Conservation (phyloP, 2,329 filamentous ascomycete species). For the Ceratocystiopsis brevicomis region DNA sequence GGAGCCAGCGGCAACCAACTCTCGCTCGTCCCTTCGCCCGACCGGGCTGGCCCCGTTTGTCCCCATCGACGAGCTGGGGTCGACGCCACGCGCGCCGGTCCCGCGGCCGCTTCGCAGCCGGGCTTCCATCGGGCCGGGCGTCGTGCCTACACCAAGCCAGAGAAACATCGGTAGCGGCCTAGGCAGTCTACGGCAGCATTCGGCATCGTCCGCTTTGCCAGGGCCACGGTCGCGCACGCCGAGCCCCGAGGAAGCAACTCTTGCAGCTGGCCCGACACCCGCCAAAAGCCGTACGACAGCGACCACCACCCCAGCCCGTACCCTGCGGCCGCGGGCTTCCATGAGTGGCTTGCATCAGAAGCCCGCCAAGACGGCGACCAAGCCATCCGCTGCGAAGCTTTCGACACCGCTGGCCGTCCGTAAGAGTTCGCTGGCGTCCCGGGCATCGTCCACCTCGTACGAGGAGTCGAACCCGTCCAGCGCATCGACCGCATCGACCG, state of each 20-base stretch:
- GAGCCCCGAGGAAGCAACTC: slow-evolving; percentile 20
- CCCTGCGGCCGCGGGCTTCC: slow-evolving; percentile 32
- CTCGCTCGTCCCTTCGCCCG: slow-evolving; percentile 25
- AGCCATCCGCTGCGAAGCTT: slow-evolving; percentile 6
- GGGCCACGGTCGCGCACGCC: slow-evolving; percentile 17
- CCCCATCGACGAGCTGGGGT: slow-evolving; percentile 24
- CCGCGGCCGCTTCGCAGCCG: slow-evolving; percentile 15
- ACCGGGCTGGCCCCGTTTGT: slow-evolving; percentile 18
- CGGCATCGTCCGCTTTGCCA: slow-evolving; percentile 3
- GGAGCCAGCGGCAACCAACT: slow-evolving; percentile 13
- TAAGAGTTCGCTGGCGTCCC: slow-evolving; percentile 21
- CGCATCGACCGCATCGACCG: slow-evolving; percentile 20
- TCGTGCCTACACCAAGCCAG: not conserved
- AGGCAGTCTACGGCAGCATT: slow-evolving; percentile 2
- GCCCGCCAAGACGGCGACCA: slow-evolving; percentile 27
- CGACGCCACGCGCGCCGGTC: slow-evolving; percentile 16
- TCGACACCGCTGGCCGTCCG: slow-evolving; percentile 16
- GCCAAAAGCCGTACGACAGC: slow-evolving; percentile 7
- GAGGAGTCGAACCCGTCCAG: slow-evolving; percentile 19
- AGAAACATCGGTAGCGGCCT: not conserved
- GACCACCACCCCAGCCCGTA: slow-evolving; percentile 22
- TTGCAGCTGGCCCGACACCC: too few species aligned
- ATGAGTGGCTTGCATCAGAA: slow-evolving; percentile 36
- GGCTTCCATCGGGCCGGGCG: slow-evolving; percentile 4
- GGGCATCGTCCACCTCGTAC: slow-evolving; percentile 20